Evolutionary conservation across 2,329 filamentous ascomycete genomes (phyloP), one percentile per base, ranked within the genome.

Genomic region (Pseudocercospora pini-densiflorae): DNA sequence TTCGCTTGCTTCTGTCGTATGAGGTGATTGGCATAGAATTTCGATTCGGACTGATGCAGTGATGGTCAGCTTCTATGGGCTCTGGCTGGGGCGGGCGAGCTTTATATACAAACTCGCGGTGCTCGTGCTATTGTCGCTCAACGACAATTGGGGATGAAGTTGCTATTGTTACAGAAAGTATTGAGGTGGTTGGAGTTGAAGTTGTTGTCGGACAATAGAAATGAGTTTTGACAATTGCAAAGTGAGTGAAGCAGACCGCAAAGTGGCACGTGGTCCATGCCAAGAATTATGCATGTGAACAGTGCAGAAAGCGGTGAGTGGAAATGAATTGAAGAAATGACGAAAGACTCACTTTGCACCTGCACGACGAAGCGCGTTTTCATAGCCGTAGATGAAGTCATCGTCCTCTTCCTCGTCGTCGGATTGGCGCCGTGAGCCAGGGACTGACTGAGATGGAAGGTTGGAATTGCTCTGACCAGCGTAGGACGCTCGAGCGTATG

Each of bases 11-110:
- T 69, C 90, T 87, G 71, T 90, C 87, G 71, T 89, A 88, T 67
- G 87, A 86, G 57, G 91, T 92, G 60, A 94, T 91, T 33, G 94
- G 94, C 91, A 97, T 94, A 4, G 94, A 97, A 80, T 97, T 97
- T 70, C 94, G 91, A 78, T 97, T 96, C 67, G 90, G 85, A 72
- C 92, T 96, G 73, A 23, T 59, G 61, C 61, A 73, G 70, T 64
- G 64, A 68, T 66, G 65, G 60, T 65, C 76, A 67, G 75, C 72
- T 66, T 69, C 29, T 58, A 53, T 60, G 59, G 53, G 24, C 45
- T 59, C 14, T 33, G 43, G 9, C 36, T 47, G 47, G 45, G 51
- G 24, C 54, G 16, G 62, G 31, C 47, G 54, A 47, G 59, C 36
- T 36, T 63, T 60, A 67, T 69, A 67, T 67, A 62, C 49, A 19